Evolutionary conservation across 2,329 filamentous ascomycete species (phyloP), one percentile per base, ranked within the genome.

Genomic region (Fusarium scirpi): DNA sequence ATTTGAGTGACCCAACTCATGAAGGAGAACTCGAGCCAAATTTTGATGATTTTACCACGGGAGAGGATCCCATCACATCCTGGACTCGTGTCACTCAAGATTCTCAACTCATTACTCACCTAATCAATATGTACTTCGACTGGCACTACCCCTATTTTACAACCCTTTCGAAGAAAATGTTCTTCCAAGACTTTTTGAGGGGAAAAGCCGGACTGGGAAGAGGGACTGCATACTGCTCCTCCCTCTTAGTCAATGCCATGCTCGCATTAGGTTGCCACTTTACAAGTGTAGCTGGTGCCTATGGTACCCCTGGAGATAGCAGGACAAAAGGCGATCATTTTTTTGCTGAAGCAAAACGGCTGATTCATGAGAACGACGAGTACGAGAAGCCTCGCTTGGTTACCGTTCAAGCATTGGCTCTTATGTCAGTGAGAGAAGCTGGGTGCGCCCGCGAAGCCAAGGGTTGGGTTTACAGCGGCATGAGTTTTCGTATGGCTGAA

Each of bases 91-190:
- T 97, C 47, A 97, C 94, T 3, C 85, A 89, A 53, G 94, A 98
- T 78, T 86, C 90, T 25, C 88, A 92, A 57, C 85, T 97, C 47
- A 90, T 98, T 73, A 87, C 90, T 18, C 95, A 98, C 79, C 88
- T 99, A 20, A 89, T 99, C 77, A 95, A 94, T 76, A 94, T 98
- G 93, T 99, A 99, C 81, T 98, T 98, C 82, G 94, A 91, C 74
- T 98, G 95, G 92, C 96, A 98, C 80, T 98, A 98, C 80, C 91
- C 94, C 20, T 98, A 96, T 81, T 99, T 98, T 79, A 95, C 94
- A 6, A 96, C 93, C 0, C 84, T 98, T 9, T 95, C 94, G 15
- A 97, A 93, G 78, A 90, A 87, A 40, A 83, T 97, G 32, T 98
- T 99, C 78, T 94, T 93, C 77, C 87, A 91, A 44, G 94, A 98